A percentile compares a stretch with the other conserved stretches of the same genome.
Conservation (phyloP, 768 basidiomycete genomes). For the Boletus tylopilopsis region DNA sequence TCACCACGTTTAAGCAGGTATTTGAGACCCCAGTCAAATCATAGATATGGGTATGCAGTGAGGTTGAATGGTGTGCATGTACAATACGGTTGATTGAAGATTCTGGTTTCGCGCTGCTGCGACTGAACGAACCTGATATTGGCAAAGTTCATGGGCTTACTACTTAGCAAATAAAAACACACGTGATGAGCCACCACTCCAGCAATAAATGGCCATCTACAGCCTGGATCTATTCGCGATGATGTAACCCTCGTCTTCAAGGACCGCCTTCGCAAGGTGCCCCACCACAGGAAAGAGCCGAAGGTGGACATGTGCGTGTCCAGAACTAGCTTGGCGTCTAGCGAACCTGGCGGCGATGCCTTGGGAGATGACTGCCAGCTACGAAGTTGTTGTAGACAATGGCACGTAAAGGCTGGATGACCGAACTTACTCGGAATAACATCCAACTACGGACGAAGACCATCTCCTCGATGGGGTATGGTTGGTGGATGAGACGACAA, state of each 20-base stretch:
- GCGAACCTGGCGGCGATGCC: conserved; percentile 88
- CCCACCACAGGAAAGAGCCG: conserved; percentile 60
- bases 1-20: conserved; percentile 36
- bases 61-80: no score
- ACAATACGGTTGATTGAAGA: no score
- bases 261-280: conserved; percentile 51
- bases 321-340: conserved; percentile 85
- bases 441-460: conserved; percentile 83
- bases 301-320: conserved; percentile 51
- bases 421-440: conserved; percentile 62
- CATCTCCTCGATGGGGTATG: conserved; percentile 78
- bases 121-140: no score
- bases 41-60: no score
- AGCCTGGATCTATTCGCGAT: conserved; percentile 26
- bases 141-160: no score
- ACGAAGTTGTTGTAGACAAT: conserved; percentile 2
- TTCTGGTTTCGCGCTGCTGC: no score
- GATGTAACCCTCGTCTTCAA: conserved; percentile 50
- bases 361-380: conserved; percentile 81
- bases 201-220: conserved; percentile 10
- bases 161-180: no score
- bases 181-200: no score
- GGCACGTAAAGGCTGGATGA: neutral
- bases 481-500: conserved; percentile 57
- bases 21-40: conserved; percentile 25